Percentiles rank a stretch among this genome's conserved stretches.
Conservation (phyloP, 116 monocot species). For the Phalaenopsis hybrid region DNA sequence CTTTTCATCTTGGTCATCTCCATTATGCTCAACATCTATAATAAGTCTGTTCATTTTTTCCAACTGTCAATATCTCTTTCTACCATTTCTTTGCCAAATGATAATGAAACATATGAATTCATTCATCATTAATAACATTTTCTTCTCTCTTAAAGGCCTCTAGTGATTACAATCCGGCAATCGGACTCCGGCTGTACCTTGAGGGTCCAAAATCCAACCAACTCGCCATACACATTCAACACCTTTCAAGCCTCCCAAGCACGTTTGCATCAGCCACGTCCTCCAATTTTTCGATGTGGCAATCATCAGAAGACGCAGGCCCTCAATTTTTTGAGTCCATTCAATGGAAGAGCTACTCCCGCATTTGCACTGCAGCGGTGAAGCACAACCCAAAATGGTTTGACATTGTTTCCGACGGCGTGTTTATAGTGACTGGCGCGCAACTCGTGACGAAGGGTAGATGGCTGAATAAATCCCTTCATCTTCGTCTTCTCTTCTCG, state of each 20-base stretch:
- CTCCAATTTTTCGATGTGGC: conserved; percentile 37
- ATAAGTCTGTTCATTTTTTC: no score
- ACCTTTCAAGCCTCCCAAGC: conserved; percentile 78
- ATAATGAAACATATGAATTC: no score
- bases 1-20: no score
- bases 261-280: conserved; percentile 34
- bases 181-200: conserved; percentile 67
- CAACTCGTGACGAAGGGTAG: conserved; percentile 69
- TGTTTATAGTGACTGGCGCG: conserved; percentile 81
- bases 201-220: conserved; percentile 87
- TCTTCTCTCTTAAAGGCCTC: conserved; percentile 34
- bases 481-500: conserved; percentile 62
- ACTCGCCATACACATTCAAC: conserved; percentile 76
- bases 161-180: conserved; percentile 50
- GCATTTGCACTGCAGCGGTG: conserved; percentile 53
- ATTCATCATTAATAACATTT: neutral
- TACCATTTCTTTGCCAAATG: no score
- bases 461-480: conserved; percentile 64
- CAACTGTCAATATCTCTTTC: no score
- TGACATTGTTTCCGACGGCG: conserved; percentile 33
- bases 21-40: no score
- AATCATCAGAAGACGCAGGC: conserved; percentile 52
- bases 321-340: conserved; percentile 57
- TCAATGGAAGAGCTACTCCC: conserved; percentile 71
- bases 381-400: conserved; percentile 68